Base-by-base conservation (phyloP, 345 rosid species). In the Populus davidiana region DNA sequence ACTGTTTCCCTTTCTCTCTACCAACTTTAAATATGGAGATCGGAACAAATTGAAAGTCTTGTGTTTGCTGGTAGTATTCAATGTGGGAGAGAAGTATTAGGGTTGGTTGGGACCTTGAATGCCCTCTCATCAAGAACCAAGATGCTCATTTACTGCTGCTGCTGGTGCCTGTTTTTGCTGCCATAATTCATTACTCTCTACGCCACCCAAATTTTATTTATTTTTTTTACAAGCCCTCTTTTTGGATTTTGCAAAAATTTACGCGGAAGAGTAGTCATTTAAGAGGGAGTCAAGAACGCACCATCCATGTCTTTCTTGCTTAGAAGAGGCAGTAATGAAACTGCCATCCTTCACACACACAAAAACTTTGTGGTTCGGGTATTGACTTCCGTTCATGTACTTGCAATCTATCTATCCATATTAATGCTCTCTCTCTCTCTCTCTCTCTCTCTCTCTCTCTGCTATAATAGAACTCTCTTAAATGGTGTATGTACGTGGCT, bases 201-300 rank as follows among this genome's bases (percentile, higher is more conserved):
- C 86, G 77, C 86, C 86, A 81, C 83, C 85, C 78, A 38, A 66
- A 69, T 47, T 43, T 63, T 8, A 14, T 80, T 69, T 78, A 67
- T 36, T 70, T 79, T 77, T 73, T 73, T 70, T 59, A 70, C 79
- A 67, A 78, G 63, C 41, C 31, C 64, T 50, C 43, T 76, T 81
- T 81, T 74, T 61, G 69, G 62, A 64, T 84, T 74, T 72, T 80
- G 38, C 33, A 16, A 49, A 33, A 73, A 52, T 74, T 77, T 76
- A 69, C 77, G 21, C 73, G 47, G 63, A 75, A 73, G 67, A 80
- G 52, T 73, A 33, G 47, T 29, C 72, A 75, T 23, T 27, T 73
- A 54, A 82, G 86, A 77, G 86, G 94, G 80, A 93, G 98, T 93
- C 98, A 93, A 93, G 98, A 93, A 91, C 98, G 98, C 94, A 93